A percentile compares a stretch with the other conserved stretches of the same genome.
Evolutionary conservation across 1,284 basidiomycete genomes (phyloP).

Genomic region (Fereydounia khargensis): DNA sequence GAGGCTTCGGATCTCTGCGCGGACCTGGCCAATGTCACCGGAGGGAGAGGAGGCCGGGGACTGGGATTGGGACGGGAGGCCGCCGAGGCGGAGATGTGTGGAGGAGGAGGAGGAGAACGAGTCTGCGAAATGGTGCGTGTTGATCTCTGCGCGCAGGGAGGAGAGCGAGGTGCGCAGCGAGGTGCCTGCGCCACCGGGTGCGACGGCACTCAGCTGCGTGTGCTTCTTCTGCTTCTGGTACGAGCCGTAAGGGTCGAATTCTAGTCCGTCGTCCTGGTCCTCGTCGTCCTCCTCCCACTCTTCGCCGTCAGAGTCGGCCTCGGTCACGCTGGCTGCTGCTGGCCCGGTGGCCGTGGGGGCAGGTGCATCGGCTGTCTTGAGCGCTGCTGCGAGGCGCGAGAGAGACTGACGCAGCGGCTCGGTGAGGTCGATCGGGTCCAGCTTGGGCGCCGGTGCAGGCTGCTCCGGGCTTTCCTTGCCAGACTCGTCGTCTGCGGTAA

Average conservation of each 20-base stretch:
- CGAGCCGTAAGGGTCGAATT: constrained; percentile 40
- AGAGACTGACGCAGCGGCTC: constrained; percentile 38
- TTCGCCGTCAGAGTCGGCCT: constrained; percentile 24
- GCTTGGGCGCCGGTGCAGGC: neutral
- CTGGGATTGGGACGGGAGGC: neutral
- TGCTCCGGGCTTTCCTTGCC: constrained; percentile 4
- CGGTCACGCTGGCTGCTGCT: constrained; percentile 13
- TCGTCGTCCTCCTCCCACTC: constrained; percentile 29
- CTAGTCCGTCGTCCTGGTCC: constrained; percentile 34
- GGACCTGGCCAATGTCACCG: constrained; percentile 46
- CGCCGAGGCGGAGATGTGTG: too few relatives aligned
- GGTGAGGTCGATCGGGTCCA: constrained; percentile 45
- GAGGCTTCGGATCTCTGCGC: constrained; percentile 50
- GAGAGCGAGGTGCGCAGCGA: constrained; percentile 15
- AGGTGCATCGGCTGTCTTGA: constrained; percentile 16
- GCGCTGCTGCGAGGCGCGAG: constrained; percentile 23
- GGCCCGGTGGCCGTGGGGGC: neutral
- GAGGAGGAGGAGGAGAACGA: constrained; percentile 1
- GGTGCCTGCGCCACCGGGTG: neutral
- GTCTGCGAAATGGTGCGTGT: constrained; percentile 20
- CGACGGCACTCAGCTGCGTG: constrained; percentile 13
- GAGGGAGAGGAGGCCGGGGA: constrained; percentile 12
- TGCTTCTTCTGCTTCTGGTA: constrained; percentile 32
- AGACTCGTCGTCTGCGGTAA: neutral
- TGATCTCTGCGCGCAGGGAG: constrained; percentile 27